A percentile compares a stretch with the other conserved stretches of the same genome.
phyloP scores from a whole-genome alignment of 208 protist genomes.

The Kentomonas sorsogonicus region DNA sequence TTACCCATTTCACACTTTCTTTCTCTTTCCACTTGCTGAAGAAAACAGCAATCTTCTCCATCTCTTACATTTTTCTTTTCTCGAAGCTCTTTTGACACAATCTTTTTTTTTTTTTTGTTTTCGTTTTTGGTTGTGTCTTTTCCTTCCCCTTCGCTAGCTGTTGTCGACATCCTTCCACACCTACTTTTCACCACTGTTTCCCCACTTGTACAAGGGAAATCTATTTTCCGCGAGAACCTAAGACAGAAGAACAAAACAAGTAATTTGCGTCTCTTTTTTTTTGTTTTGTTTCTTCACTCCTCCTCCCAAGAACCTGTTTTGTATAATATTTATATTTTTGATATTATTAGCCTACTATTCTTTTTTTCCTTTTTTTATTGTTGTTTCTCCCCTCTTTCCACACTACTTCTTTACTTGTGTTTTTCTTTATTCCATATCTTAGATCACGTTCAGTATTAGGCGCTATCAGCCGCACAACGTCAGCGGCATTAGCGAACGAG shows the following conservation, averaged over 20 bases:
- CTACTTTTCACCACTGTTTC: background rate
- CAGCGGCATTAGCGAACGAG: no score
- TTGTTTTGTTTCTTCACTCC: background rate
- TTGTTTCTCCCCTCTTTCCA: background rate
- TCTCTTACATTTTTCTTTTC: constrained; percentile 2
- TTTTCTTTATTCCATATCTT: constrained; percentile 1
- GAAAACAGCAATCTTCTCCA: background rate
- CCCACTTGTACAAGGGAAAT: no score
- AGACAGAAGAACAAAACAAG: no score
- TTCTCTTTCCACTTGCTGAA: background rate
- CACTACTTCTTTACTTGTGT: constrained; percentile 10
- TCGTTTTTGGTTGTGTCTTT: constrained; percentile 1
- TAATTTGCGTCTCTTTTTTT: constrained; percentile 13
- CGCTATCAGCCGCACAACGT: no score
- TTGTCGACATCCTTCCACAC: constrained; percentile 3
- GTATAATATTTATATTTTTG: background rate
- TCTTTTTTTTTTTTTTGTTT: constrained; percentile 11
- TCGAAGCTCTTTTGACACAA: background rate
- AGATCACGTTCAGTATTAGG: no score
- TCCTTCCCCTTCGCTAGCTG: background rate
- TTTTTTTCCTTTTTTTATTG: background rate
- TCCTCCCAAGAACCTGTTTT: constrained; percentile 8
- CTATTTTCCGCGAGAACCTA: no score
- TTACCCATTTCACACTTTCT: constrained; percentile 5
- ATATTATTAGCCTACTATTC: background rate